These are phyloP conservation scores for Entophlyctis helioformis DNA, from an alignment of 192 early-diverging fungal genomes.

Conservation along the genomic window DNA sequence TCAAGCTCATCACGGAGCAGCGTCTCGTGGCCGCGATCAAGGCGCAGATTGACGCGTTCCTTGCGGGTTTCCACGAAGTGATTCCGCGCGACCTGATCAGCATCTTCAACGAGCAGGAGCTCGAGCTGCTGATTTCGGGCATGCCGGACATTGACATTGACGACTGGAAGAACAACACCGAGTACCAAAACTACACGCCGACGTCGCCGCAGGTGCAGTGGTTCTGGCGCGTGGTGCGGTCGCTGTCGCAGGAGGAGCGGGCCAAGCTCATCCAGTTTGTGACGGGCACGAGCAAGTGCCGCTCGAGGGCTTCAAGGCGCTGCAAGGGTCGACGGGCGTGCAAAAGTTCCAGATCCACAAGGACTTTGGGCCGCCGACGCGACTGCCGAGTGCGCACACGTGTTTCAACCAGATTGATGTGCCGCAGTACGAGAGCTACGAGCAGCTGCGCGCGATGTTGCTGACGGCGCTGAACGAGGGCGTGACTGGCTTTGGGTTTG, in stretches of 20 bases:
- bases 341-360: conserved; percentile 99
- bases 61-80: conserved; percentile 90
- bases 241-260: conserved; percentile 93
- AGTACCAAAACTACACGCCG: conserved; percentile 82
- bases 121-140: conserved; percentile 95
- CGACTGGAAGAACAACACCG: conserved; percentile 98
- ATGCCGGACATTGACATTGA: conserved; percentile 98
- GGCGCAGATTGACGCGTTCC: conserved; percentile 88
- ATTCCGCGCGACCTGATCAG: conserved; percentile 84
- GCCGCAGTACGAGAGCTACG: conserved; percentile 86
- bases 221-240: conserved; percentile 98
- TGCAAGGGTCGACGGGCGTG: conserved; percentile 87
- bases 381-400: conserved; percentile 95
- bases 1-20: conserved; percentile 85
- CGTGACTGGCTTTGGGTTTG: conserved; percentile 81
- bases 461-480: conserved; percentile 86
- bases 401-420: conserved; percentile 99
- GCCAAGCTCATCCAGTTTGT: conserved; percentile 97
- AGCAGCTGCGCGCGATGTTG: conserved; percentile 66
- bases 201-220: conserved; percentile 87
- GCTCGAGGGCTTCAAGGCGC: conserved; percentile 82
- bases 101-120: conserved; percentile 98
- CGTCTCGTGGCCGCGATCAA: conserved; percentile 81
- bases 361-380: conserved; percentile 71
- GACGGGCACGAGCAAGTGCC: conserved; percentile 96